These are phyloP conservation scores for Posidonia australis DNA, from an alignment of 106 monocot genomes.

Conservation along the genomic window DNA sequence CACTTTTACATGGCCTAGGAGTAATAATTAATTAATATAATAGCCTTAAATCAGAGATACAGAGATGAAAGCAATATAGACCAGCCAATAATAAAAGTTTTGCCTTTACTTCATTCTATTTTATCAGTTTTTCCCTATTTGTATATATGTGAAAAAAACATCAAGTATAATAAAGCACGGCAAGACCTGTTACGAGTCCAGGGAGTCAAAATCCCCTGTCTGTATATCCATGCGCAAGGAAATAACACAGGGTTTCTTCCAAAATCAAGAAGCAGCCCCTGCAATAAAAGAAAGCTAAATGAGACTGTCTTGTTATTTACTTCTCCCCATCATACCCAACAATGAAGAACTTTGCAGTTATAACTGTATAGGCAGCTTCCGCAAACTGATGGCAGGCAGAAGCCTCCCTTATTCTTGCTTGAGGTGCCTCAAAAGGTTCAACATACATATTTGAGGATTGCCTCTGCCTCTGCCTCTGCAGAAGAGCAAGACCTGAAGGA, in stretches of 20 bases:
- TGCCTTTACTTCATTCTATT: too few relatives aligned
- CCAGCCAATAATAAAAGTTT: neutral
- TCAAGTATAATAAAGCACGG: neutral
- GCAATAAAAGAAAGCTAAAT: constrained; percentile 14
- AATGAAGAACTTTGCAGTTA: neutral
- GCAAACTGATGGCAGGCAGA: constrained; percentile 67
- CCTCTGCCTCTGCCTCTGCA: constrained; percentile 51
- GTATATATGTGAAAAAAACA: neutral
- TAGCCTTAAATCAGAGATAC: neutral
- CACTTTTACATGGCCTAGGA: neutral
- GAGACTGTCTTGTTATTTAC: neutral
- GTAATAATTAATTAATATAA: neutral
- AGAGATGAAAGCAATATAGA: neutral
- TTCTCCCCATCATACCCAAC: neutral
- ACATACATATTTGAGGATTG: constrained; percentile 19
- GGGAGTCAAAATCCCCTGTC: constrained; percentile 91
- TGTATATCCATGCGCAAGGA: constrained; percentile 83
- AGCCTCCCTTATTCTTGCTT: constrained; percentile 54
- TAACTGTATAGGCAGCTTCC: constrained; percentile 97
- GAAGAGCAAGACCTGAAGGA: constrained; percentile 68
- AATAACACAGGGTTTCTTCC: constrained; percentile 89
- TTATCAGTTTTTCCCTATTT: neutral
- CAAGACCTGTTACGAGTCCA: constrained; percentile 72
- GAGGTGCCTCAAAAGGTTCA: constrained; percentile 51
- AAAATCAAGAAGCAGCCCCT: constrained; percentile 95